Conservation (phyloP, 805 yeast genomes). For the Myxozyma melibiosi region DNA sequence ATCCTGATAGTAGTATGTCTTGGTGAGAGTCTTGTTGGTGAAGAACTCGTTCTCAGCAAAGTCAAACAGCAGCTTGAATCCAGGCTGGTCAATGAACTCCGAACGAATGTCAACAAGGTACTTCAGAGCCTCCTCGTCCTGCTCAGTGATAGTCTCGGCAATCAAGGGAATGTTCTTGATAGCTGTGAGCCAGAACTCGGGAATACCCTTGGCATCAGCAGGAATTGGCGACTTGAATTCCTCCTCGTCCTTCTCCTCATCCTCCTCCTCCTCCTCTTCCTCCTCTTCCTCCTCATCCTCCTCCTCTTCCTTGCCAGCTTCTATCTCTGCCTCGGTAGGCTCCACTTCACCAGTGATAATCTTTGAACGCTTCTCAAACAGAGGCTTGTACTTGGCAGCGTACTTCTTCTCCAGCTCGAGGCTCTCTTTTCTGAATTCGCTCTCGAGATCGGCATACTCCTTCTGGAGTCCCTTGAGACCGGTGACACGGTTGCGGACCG, state of each 20-base stretch:
- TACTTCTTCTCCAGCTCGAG: constrained; percentile 83
- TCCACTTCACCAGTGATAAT: constrained; percentile 72
- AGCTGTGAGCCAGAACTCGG: constrained; percentile 96
- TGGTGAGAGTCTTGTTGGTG: constrained; percentile 68
- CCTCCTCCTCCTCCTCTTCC: constrained; percentile 44
- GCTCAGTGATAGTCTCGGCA: constrained; percentile 81
- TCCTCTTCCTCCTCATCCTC: constrained; percentile 41
- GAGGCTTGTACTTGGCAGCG: constrained; percentile 69
- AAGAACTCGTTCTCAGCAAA: constrained; percentile 78
- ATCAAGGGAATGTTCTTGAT: constrained; percentile 81
- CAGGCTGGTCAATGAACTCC: constrained; percentile 79
- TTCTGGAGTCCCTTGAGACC: constrained; percentile 83
- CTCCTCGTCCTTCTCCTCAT: constrained; percentile 49
- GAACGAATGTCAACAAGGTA: constrained; percentile 69
- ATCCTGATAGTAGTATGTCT: constrained; percentile 90
- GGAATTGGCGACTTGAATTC: constrained; percentile 46
- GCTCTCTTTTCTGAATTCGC: constrained; percentile 87
- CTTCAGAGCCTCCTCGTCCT: constrained; percentile 82
- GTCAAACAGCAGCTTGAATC: constrained; percentile 83
- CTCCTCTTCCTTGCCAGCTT: constrained; percentile 65
- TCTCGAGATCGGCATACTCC: constrained; percentile 79
- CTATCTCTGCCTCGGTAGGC: constrained; percentile 78
- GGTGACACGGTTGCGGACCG: constrained; percentile 72
- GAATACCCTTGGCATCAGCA: constrained; percentile 68
- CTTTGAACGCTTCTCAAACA: constrained; percentile 70